Evolutionary conservation across 2,329 filamentous ascomycete genomes (phyloP).

Genomic region (Monilinia polystroma): DNA sequence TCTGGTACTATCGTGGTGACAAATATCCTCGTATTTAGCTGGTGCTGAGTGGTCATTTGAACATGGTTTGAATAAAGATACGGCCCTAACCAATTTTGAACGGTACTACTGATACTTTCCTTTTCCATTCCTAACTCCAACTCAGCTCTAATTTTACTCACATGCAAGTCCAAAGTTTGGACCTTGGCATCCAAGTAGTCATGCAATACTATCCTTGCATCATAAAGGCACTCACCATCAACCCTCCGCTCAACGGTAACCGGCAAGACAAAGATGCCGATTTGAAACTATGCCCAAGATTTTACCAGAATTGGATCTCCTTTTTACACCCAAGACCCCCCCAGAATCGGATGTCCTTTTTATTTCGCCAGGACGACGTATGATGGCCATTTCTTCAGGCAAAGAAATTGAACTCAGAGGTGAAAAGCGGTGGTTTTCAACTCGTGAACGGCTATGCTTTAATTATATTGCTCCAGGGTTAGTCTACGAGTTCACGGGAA

Average conservation of each 20-base stretch:
- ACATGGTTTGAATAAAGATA: not conserved
- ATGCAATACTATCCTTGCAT: not conserved
- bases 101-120: not conserved
- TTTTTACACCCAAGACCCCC: no score
- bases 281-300: no score
- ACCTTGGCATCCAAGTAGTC: not conserved
- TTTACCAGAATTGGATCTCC: no score
- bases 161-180: not conserved
- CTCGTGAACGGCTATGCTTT: not conserved
- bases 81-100: not conserved
- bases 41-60: not conserved
- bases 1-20: not conserved
- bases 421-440: no score
- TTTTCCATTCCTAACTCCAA: not conserved
- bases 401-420: no score
- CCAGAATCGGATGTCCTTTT: no score
- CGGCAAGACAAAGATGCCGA: no score
- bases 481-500: not conserved
- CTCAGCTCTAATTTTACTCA: no score
- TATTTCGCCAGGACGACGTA: no score
- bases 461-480: not conserved
- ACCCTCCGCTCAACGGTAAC: no score
- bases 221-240: no score
- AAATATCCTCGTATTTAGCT: not conserved
- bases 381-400: no score